phyloP scores from a whole-genome alignment of 1,139 yeast species.

The Schwanniomyces etchellsii region DNA sequence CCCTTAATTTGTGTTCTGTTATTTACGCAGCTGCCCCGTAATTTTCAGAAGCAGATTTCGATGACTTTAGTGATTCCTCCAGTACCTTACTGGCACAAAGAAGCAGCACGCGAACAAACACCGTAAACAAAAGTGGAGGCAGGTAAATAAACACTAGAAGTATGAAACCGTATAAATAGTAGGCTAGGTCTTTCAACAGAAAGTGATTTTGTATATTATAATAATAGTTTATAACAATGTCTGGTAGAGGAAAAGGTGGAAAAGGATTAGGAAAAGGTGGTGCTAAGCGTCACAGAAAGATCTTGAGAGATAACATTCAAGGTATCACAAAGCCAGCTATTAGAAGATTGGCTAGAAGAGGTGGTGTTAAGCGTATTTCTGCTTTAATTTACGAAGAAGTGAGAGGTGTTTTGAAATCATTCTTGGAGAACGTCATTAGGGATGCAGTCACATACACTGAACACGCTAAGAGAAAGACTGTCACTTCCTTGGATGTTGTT shows the following conservation, averaged over 20 bases:
- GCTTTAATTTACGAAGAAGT: constrained; percentile 99
- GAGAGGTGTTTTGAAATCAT: constrained; percentile 92
- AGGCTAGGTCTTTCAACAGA: no score
- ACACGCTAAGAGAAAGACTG: constrained; percentile 99
- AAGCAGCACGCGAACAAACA: no score
- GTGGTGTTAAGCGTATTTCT: constrained; percentile 99
- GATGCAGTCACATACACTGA: constrained; percentile 99
- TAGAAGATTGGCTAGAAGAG: constrained; percentile 99
- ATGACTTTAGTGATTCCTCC: no score
- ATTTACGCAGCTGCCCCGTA: no score
- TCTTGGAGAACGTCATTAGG: constrained; percentile 95
- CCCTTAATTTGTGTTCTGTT: no score
- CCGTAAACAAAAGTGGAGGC: no score
- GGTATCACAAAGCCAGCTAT: constrained; percentile 99
- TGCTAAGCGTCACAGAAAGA: constrained; percentile 99
- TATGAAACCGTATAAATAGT: no score
- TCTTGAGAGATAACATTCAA: constrained; percentile 98
- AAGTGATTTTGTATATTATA: constrained; percentile 1
- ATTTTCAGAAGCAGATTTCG: no score
- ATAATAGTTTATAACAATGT: constrained; percentile 63
- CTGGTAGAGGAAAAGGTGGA: constrained; percentile 99
- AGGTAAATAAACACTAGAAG: no score
- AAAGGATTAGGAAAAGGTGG: constrained; percentile 99
- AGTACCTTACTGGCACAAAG: no score
- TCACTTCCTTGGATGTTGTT: constrained; percentile 96